Conservation (phyloP, 108 stramenopile genomes). For the Seminavis robusta region DNA sequence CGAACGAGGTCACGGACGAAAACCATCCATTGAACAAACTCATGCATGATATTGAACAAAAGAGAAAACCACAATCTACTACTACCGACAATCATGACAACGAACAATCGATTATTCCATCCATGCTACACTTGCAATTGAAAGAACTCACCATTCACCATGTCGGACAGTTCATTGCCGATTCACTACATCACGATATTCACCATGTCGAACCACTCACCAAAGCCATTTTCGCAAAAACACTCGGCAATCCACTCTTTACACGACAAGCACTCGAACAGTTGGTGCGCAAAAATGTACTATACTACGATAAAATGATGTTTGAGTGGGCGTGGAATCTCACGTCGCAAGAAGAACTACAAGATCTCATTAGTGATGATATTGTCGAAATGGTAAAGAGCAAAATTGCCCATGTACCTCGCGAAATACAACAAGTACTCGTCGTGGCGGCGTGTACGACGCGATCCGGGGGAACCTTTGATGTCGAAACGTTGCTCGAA, state of each 20-base stretch:
- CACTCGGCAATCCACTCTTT: constrained; percentile 32
- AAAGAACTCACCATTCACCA: background rate
- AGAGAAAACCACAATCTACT: background rate
- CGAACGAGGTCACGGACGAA: constrained; percentile 7
- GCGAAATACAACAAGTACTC: constrained; percentile 8
- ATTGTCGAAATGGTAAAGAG: constrained; percentile 25
- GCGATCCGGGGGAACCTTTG: no score
- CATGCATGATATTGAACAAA: background rate
- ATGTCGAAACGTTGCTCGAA: no score
- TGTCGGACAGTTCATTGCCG: constrained; percentile 6
- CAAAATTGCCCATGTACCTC: constrained; percentile 8
- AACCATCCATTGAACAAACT: constrained; percentile 4
- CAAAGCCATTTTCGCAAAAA: constrained; percentile 23
- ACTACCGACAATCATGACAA: no score
- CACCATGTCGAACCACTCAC: constrained; percentile 1
- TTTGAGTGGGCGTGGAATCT: constrained; percentile 24
- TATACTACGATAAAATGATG: constrained; percentile 28
- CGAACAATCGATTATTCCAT: no score
- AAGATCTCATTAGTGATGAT: constrained; percentile 19
- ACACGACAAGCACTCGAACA: constrained; percentile 33
- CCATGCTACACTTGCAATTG: background rate
- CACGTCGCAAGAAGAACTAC: constrained; percentile 7
- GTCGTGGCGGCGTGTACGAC: constrained; percentile 19
- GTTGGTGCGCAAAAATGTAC: constrained; percentile 26
- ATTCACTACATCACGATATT: background rate